These are phyloP conservation scores for Tricholoma matsutake DNA, from an alignment of 768 basidiomycete species.

Conservation along the genomic window DNA sequence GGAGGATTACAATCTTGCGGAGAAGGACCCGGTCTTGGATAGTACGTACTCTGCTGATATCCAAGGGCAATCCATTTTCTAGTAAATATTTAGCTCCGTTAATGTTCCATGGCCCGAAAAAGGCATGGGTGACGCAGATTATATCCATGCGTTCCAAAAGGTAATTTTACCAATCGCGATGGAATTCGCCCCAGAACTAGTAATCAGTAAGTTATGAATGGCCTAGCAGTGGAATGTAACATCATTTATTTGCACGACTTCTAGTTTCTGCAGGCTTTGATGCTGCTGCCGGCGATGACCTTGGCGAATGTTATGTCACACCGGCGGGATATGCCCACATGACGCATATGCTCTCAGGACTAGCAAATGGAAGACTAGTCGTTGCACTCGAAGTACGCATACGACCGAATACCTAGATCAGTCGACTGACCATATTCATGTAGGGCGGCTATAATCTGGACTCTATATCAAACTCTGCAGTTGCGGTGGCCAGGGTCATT, in stretches of 20 bases:
- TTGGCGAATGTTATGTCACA: conserved; percentile 89
- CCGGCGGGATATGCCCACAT: conserved; percentile 96
- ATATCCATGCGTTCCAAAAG: conserved; percentile 93
- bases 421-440: conserved; percentile 2
- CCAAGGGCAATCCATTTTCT: conserved; percentile 4
- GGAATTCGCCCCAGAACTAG: conserved; percentile 94
- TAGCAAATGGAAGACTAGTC: conserved; percentile 86
- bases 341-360: conserved; percentile 92
- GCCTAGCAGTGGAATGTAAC: neutral
- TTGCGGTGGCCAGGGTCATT: conserved; percentile 86
- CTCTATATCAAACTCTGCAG: conserved; percentile 81
- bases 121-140: conserved; percentile 94
- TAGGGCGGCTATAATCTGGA: conserved; percentile 96
- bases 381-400: conserved; percentile 87
- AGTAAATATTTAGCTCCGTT: conserved; percentile 61
- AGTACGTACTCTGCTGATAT: conserved; percentile 47
- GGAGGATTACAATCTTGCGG: conserved; percentile 87
- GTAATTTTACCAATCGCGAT: conserved; percentile 96
- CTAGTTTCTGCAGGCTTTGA: conserved; percentile 98
- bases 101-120: conserved; percentile 92
- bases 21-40: conserved; percentile 79
- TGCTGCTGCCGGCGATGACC: conserved; percentile 87
- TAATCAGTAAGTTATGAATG: conserved; percentile 69
- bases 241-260: conserved; percentile 3
- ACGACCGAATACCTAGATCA: neutral